Conservation (phyloP, 495 filamentous ascomycete genomes). For the Immersiella caudata region DNA sequence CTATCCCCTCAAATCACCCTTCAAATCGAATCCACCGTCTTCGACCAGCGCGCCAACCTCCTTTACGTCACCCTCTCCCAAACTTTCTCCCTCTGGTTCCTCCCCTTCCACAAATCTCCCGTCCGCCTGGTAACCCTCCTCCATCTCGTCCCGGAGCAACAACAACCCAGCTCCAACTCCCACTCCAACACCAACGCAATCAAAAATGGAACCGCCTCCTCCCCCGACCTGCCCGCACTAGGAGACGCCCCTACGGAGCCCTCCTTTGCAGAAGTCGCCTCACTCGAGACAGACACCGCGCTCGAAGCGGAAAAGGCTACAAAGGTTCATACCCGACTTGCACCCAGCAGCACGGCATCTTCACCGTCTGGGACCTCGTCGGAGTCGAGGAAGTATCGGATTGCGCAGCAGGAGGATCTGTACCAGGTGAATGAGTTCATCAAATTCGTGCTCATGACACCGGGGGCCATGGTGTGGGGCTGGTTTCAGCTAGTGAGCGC, state of each 20-base stretch:
- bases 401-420: slow-evolving; percentile 75
- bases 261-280: slow-evolving; percentile 31
- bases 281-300: slow-evolving; percentile 10
- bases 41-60: slow-evolving; percentile 62
- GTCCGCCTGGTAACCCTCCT: slow-evolving; percentile 77
- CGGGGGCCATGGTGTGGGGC: slow-evolving; percentile 51
- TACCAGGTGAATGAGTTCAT: slow-evolving; percentile 82
- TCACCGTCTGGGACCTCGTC: no score
- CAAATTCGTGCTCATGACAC: slow-evolving; percentile 62
- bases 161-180: no score
- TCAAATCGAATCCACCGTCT: slow-evolving; percentile 70
- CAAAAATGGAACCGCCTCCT: slow-evolving; percentile 8
- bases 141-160: slow-evolving; percentile 48
- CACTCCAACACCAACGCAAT: slow-evolving; percentile 20
- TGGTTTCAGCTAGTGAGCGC: slow-evolving; percentile 65
- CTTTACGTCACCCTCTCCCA: slow-evolving; percentile 74
- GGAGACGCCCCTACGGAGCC: slow-evolving; percentile 25
- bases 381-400: slow-evolving; percentile 45
- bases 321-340: not conserved
- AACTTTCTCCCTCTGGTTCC: slow-evolving; percentile 73
- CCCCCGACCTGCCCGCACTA: not conserved
- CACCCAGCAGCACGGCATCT: not conserved
- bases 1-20: slow-evolving; percentile 73
- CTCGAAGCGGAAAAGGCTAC: slow-evolving; percentile 6
- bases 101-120: slow-evolving; percentile 70